phyloP scores from a whole-genome alignment of 1,139 yeast genomes.

The Blastobotrys apis region DNA sequence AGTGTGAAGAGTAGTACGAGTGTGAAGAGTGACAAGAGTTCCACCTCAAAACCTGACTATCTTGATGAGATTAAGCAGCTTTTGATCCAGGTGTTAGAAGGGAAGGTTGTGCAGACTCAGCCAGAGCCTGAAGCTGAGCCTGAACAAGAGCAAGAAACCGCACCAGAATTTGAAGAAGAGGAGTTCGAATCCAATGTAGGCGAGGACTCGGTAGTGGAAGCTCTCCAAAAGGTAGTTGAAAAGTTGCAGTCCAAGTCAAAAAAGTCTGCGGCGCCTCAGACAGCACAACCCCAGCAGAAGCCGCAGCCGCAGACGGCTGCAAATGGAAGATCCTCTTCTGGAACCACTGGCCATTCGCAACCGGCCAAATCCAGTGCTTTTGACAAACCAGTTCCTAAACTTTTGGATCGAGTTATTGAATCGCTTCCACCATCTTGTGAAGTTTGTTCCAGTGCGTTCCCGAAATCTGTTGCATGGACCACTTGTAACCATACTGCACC shows the following conservation, averaged over 20 bases:
- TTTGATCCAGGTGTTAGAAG: not conserved
- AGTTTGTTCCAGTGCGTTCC: constrained; percentile 6
- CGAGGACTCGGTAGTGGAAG: constrained; percentile 11
- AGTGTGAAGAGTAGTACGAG: too few species aligned
- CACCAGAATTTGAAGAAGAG: not conserved
- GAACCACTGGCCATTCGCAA: too few species aligned
- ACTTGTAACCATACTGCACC: not conserved
- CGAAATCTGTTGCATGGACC: not conserved
- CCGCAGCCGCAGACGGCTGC: not conserved
- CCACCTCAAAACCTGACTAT: too few species aligned
- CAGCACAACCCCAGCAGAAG: not conserved
- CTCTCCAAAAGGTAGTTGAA: constrained; percentile 12
- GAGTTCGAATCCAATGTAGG: not conserved
- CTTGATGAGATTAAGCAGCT: constrained; percentile 5
- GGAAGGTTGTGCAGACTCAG: not conserved
- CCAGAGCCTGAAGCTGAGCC: not conserved
- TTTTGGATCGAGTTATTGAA: constrained; percentile 14
- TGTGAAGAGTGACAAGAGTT: too few species aligned
- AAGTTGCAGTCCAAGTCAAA: constrained; percentile 5
- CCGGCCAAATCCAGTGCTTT: too few species aligned
- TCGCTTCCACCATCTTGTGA: constrained; percentile 13
- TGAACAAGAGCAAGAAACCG: not conserved
- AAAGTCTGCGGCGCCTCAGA: not conserved
- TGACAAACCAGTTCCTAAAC: constrained; percentile 7
- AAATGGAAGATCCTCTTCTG: not conserved